Evolutionary conservation across 2,329 filamentous ascomycete species (phyloP).

Genomic region (Corynespora cassiicola): DNA sequence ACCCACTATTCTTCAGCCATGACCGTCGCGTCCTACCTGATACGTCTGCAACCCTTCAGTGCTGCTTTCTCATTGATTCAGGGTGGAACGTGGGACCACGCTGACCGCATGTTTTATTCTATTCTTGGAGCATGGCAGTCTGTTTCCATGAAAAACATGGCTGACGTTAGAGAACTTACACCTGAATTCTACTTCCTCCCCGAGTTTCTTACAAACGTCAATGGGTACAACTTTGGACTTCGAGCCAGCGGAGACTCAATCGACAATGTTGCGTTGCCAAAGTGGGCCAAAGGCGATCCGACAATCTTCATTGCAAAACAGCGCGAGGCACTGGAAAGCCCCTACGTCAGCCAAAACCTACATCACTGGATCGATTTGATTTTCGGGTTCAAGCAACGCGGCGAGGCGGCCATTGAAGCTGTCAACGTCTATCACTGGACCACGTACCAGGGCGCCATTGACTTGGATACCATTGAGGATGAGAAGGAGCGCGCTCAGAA

Average conservation of each 20-base stretch:
- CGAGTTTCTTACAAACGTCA: conserved; percentile 92
- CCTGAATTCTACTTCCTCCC: conserved; percentile 98
- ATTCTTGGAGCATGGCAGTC: conserved; percentile 91
- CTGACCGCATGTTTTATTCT: conserved; percentile 93
- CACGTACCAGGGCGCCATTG: conserved; percentile 91
- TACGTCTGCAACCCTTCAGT: conserved; percentile 93
- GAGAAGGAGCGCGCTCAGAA: conserved; percentile 85
- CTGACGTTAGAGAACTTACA: conserved; percentile 91
- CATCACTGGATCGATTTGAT: conserved; percentile 97
- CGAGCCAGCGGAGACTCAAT: conserved; percentile 82
- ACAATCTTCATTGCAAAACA: conserved; percentile 96
- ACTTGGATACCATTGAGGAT: conserved; percentile 89
- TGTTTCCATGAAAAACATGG: conserved; percentile 86
- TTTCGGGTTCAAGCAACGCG: conserved; percentile 92
- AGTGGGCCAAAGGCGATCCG: conserved; percentile 95
- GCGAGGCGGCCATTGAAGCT: conserved; percentile 87
- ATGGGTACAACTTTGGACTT: conserved; percentile 90
- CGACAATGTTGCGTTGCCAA: conserved; percentile 86
- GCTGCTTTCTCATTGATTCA: conserved; percentile 94
- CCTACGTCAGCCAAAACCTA: conserved; percentile 86
- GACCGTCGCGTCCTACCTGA: conserved; percentile 97
- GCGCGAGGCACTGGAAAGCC: conserved; percentile 92
- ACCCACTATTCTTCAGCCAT: conserved; percentile 99
- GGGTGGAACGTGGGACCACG: conserved; percentile 95
- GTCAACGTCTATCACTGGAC: conserved; percentile 96